These are phyloP conservation scores for Sanghuangporus sanghuang DNA, from an alignment of 1,284 basidiomycete species.

Conservation along the genomic window DNA sequence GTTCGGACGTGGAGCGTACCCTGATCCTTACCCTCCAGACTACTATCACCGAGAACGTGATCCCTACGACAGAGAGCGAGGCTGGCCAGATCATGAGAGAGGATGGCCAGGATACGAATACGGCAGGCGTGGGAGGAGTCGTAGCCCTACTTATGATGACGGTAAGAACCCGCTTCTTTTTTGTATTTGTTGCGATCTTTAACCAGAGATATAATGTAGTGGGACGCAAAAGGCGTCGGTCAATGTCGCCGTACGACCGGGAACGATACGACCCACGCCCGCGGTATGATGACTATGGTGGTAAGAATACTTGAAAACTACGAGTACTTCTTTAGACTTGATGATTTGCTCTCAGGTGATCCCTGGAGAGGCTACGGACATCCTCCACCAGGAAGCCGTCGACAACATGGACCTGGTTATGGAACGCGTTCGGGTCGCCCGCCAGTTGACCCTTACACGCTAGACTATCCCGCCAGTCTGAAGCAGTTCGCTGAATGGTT, in stretches of 20 bases:
- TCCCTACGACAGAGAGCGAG: slow-evolving; percentile 62
- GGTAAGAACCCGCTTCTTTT: slow-evolving; percentile 34
- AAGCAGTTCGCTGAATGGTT: slow-evolving; percentile 92
- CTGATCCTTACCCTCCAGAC: slow-evolving; percentile 52
- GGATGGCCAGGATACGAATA: slow-evolving; percentile 59
- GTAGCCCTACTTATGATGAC: slow-evolving; percentile 66
- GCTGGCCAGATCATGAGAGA: slow-evolving; percentile 59
- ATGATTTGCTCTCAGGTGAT: slow-evolving; percentile 36
- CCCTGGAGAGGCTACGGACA: slow-evolving; percentile 62
- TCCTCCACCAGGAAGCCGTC: slow-evolving; percentile 52
- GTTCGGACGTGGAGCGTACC: slow-evolving; percentile 51
- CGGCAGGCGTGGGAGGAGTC: slow-evolving; percentile 62
- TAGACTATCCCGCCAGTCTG: slow-evolving; percentile 76
- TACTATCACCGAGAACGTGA: slow-evolving; percentile 64
- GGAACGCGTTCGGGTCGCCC: slow-evolving; percentile 46
- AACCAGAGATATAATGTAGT: slow-evolving; percentile 26
- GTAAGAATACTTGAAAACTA: slow-evolving; percentile 25
- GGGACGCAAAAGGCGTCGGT: slow-evolving; percentile 77
- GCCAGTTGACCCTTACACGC: slow-evolving; percentile 68
- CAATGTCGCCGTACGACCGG: slow-evolving; percentile 79
- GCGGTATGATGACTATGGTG: slow-evolving; percentile 76
- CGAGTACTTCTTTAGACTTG: slow-evolving; percentile 5
- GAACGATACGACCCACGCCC: slow-evolving; percentile 77
- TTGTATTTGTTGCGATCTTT: not conserved
- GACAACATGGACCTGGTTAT: slow-evolving; percentile 40